Base-by-base conservation (phyloP, 1,139 yeast genomes). In the Debaryomyces robertsiae region DNA sequence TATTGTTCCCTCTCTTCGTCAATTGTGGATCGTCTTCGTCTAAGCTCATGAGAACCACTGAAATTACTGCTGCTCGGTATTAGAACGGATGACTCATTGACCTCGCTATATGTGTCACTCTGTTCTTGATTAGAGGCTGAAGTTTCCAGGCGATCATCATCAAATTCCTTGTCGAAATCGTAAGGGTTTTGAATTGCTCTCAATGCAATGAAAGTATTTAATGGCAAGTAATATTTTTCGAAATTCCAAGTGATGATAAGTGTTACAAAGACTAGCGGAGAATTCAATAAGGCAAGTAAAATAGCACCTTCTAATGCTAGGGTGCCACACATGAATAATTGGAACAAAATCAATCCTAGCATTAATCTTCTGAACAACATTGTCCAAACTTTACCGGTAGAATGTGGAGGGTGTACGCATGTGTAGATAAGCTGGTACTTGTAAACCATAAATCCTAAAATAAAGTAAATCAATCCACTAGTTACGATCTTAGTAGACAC, bases 311-410 rank as follows among this genome's bases (percentile, higher is more conserved):
- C 85, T 44, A 82, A 65, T 2, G 86, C 86, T 44, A 82, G 62
- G 0, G 87, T 79, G 27, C 88, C 88, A 55, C 82, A 77, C 85
- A 81, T 81, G 49, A 82, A 81, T 32, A 81, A 57, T 54, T 82
- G 87, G 53, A 82, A 77, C 36, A 82, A 69, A 3, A 81, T 61
- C 23, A 81, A 63, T 0, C 87, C 88, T 32, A 82, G 55, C 47
- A 81, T 73, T n/a, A 81, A 71, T 39, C 88, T 63, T 45, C 84
- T 63, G 47, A 81, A 80, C 9, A 82, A 77, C 68, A 82, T 75
- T 1, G 86, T 85, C 88, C 88, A 82, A 7, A 81, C 80, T 53
- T 80, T 81, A 1, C 87, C 88, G 0, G 87, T 82, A 10, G 86
- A 81, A 57, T 82, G 88, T 14, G 82, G 84, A 1, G 86, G 83